These are phyloP conservation scores for Mortierella sp. DNA, from an alignment of 371 early-diverging fungal genomes.

Conservation along the genomic window DNA sequence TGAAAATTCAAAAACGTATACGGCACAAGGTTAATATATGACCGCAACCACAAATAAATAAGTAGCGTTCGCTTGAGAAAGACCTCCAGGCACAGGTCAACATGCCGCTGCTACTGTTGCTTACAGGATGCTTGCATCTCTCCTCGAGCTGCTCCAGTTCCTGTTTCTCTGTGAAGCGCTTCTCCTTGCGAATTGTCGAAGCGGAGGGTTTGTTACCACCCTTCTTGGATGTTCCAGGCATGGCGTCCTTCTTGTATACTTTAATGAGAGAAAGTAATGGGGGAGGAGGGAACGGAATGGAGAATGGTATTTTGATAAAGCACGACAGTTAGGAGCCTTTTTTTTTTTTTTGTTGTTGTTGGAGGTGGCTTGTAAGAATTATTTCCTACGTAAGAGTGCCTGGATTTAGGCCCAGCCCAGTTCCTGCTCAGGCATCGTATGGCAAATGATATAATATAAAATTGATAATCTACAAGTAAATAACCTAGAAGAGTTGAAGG, in stretches of 20 bases:
- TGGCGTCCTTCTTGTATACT: constrained; percentile 2
- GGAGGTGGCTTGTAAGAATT: constrained; percentile 3
- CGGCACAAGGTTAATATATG: background rate
- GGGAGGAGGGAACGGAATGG: background rate
- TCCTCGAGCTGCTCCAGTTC: constrained; percentile 48
- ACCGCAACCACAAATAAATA: background rate
- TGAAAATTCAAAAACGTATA: background rate
- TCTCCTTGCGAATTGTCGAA: constrained; percentile 28
- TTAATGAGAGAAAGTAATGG: background rate
- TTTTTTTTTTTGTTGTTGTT: constrained; percentile 9
- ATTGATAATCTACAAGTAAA: too few relatives aligned
- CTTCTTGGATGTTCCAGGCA: constrained; percentile 33
- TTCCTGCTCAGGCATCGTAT: too few relatives aligned
- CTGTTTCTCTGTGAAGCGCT: constrained; percentile 39
- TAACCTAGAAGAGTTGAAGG: too few relatives aligned
- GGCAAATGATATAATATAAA: too few relatives aligned
- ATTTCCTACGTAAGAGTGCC: background rate
- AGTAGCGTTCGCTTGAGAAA: too few relatives aligned
- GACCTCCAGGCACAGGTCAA: too few relatives aligned
- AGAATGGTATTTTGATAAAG: background rate
- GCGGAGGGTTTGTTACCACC: constrained; percentile 24
- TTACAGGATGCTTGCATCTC: constrained; percentile 42
- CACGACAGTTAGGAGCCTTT: background rate
- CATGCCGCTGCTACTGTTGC: background rate
- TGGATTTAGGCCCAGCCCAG: too few relatives aligned